Evolutionary conservation across 768 basidiomycete genomes (phyloP), one percentile per base, ranked within the genome.

Genomic region (Dacryopinax primogenitus): DNA sequence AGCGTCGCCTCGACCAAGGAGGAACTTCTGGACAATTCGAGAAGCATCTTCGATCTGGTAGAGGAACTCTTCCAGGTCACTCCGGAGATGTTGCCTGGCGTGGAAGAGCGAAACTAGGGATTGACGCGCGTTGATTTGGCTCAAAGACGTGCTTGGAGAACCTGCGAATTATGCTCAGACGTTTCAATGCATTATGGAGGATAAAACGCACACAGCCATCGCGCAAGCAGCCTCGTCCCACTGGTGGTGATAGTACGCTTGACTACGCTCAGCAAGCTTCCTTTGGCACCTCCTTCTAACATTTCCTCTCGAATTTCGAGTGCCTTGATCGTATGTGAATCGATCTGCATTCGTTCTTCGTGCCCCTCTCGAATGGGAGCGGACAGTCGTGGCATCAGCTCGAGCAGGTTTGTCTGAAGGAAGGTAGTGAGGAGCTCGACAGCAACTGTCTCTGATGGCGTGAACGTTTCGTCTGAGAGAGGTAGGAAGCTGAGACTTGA

Each of bases 271-370:
- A 92, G 70, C 64, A 94, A 78, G 70, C 86, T 90, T 2, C 92
- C 92, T 65, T 81, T 83, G 12, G 77, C 73, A 0, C 88, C 85
- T 0, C 88, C 88, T 70, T 92, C 90, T 33, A 84, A 78, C 30
- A 84, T 80, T 33, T 80, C 81, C 76, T 92, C 89, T 26, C 84
- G 80, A 63, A 94, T 86, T 73, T 94, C 92, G 47, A 93, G 82
- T n/a, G 87, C 86, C 72, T 87, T 86, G 74, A 92, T 86, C 0
- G 92, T 92, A 72, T 92, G 86, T 2, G 87, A 81, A 72, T 94
- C 92, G 65, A 94, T 90, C 69, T 91, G 87, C 89, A 94, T 90
- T n/a, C 85, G 79, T 28, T 79, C 76, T 30, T 77, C 71, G 16
- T 73, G 67, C 18, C 73, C 78, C 73, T 92, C 88, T 68, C 78